Base-by-base conservation (phyloP, 2,329 filamentous ascomycete genomes). In the Elsinoe batatas region DNA sequence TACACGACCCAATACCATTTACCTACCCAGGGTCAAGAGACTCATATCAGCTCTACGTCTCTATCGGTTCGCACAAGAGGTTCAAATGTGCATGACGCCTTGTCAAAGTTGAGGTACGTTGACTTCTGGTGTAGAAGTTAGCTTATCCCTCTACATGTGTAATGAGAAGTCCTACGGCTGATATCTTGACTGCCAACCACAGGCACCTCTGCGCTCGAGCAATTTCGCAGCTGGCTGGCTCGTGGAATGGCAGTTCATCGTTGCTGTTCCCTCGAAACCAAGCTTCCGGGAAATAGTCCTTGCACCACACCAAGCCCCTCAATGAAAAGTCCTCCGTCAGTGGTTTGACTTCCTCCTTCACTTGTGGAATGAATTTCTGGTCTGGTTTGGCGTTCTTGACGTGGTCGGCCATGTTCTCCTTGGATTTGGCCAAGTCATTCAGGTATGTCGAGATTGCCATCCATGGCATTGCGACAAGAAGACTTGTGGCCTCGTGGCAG, bases 311-410 rank as follows among this genome's bases (percentile, higher is more conserved):
- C 1, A 87, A 70, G 0, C 85, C 85, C 1, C 83, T 75, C 56
- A 88, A 76, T 0, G 79, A 75, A 60, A 81, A 87, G 58, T 90
- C 86, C 49, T 89, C 86, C 0, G 84, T 83, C 0, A 89, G 65
- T 0, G 85, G 84, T 0, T 76, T 72, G 1, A 73, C 74, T 0
- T 74, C 65, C 1, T 69, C 73, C 71, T 1, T 72, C 72, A 2
- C 71, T 64, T 66, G 30, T 64, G 70, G 32, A 71, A 67, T 60
- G 69, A 58, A 81, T 69, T 22, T 72, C 57, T 37, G 65, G 56
- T 57, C 63, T 58, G 58, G 72, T 6, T 57, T 57, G 8, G 62
- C 64, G 32, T 70, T 59, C 71, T 72, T 60, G 61, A 67, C 36
- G 58, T 60, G 59, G 65, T 67, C 77, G 64, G 60, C 57, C 33